Percentiles rank a stretch among this genome's conserved stretches.
Conservation (phyloP, 768 basidiomycete species). For the Nevesoporus exiguus region DNA sequence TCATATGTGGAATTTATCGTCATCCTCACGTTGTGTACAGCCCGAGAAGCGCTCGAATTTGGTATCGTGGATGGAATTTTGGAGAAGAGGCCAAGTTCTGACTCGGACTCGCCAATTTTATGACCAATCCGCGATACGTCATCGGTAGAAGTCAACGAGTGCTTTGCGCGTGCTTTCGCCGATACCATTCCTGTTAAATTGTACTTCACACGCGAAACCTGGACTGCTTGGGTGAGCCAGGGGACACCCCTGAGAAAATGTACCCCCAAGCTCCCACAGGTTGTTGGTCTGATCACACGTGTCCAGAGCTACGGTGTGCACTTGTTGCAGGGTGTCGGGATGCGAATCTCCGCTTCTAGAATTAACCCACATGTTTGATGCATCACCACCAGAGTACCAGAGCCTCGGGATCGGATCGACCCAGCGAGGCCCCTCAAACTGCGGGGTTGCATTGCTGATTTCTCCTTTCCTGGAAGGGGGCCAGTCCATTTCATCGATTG, state of each 20-base stretch:
- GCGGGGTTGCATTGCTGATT: slow-evolving; percentile 22
- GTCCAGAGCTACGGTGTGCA: slow-evolving; percentile 15
- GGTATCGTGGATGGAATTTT: slow-evolving; percentile 93
- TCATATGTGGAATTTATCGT: slow-evolving; percentile 14
- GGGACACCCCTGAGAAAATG: slow-evolving; percentile 12
- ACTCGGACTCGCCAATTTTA: slow-evolving; percentile 29
- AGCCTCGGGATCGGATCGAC: slow-evolving; percentile 26
- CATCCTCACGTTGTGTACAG: slow-evolving; percentile 38
- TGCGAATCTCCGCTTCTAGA: slow-evolving; percentile 25
- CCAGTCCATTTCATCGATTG: slow-evolving; percentile 17
- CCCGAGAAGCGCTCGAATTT: slow-evolving; percentile 85
- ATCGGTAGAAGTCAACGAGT: slow-evolving; percentile 11
- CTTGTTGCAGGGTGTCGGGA: slow-evolving; percentile 13
- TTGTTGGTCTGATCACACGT: slow-evolving; percentile 23
- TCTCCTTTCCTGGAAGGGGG: slow-evolving; percentile 7
- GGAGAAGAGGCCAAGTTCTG: slow-evolving; percentile 65
- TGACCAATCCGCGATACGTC: slow-evolving; percentile 5
- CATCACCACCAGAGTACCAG: slow-evolving; percentile 4
- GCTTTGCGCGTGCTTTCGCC: slow-evolving; percentile 10
- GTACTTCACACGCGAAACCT: slow-evolving; percentile 1
- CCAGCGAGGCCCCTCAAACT: slow-evolving; percentile 29
- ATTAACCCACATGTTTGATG: slow-evolving; percentile 17
- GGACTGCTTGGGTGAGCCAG: slow-evolving; percentile 12
- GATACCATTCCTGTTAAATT: not conserved
- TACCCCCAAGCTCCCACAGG: slow-evolving; percentile 17